Evolutionary conservation across 2,329 filamentous ascomycete genomes (phyloP).

Genomic region (Blumeria graminis): DNA sequence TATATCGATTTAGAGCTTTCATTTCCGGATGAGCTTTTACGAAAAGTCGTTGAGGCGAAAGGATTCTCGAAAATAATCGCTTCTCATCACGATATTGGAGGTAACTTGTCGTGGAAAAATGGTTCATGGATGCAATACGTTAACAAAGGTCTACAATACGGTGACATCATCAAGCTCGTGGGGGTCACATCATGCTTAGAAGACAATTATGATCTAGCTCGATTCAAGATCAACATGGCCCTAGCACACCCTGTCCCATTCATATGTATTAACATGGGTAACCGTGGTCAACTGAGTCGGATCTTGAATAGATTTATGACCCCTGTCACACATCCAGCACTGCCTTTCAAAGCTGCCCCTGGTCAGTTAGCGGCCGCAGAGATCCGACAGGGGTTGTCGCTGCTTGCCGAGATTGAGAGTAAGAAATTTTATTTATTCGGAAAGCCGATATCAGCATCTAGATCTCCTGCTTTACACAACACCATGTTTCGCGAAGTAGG

Average conservation of each 20-base stretch:
- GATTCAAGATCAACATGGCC: conserved; percentile 57
- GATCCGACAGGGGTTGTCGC: conserved; percentile 52
- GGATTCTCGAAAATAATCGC: conserved; percentile 67
- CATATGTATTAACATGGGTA: conserved; percentile 91
- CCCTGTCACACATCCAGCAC: conserved; percentile 66
- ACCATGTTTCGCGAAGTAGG: conserved; percentile 52
- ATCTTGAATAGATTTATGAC: conserved; percentile 86
- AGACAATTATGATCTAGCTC: conserved; percentile 67
- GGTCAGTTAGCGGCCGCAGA: conserved; percentile 80
- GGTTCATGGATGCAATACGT: conserved; percentile 83
- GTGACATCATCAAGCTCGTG: conserved; percentile 85
- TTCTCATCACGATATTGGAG: conserved; percentile 76
- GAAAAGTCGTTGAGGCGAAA: conserved; percentile 37
- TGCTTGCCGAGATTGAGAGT: conserved; percentile 54
- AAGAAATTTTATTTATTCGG: conserved; percentile 76
- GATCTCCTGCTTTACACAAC: conserved; percentile 80
- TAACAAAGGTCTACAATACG: conserved; percentile 71
- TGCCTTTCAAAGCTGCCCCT: conserved; percentile 85
- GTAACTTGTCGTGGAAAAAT: conserved; percentile 64
- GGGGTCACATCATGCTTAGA: conserved; percentile 52
- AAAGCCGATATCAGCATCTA: conserved; percentile 56
- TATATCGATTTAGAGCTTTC: conserved; percentile 87
- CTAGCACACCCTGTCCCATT: conserved; percentile 49
- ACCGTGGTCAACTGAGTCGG: conserved; percentile 64
- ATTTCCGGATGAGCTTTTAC: conserved; percentile 52